Base-by-base conservation (phyloP, 164 flowering plant species). In the Dillenia suffruticosa region DNA sequence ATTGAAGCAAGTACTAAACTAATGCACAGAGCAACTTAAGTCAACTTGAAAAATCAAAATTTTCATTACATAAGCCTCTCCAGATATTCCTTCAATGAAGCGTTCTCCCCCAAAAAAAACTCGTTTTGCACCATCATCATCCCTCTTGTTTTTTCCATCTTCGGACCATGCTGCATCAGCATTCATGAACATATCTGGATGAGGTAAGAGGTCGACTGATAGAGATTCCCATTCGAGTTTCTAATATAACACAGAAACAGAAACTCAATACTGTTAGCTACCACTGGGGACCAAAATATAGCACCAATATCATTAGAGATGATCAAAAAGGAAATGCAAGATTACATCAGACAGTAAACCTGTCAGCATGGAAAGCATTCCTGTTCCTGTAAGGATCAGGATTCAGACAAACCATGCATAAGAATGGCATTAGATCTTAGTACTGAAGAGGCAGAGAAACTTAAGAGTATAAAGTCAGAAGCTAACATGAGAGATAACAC, bases 181-280 rank as follows among this genome's bases (percentile, higher is more conserved):
- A 74, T 94, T 96, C 64, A 80, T 48, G 73, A 94, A 91, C 99
- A 94, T 94, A 78, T 94, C 96, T 59, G 99, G 99, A 77, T 94
- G 99, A 71, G 97, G 99, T 60, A 91, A 83, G 59, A 94, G 90
- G 74, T 94, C 99, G 52, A 91, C 69, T 14, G 97, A 94, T 54
- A 94, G 73, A 59, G 88, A 81, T 65, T 78, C 97, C 99, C 99
- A 94, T 73, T 86, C 96, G 70, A 91, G 93, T 84, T 94, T 94
- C 99, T 94, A 88, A 64, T 44, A 32, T 32, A 32, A 32, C 0
- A 32, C 6, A 32, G 5, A 26, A 26, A 26, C 40, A 26, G 40
- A 26, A 32, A 32, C 40, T 4, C 7, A 5, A 32, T 4, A 32
- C 40, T 32, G 40, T 32, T 32, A 32, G 40, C 40, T 4, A 32